These are phyloP conservation scores for Eimeria nieschulzi DNA, from an alignment of 169 alveolate species.

Conservation along the genomic window DNA sequence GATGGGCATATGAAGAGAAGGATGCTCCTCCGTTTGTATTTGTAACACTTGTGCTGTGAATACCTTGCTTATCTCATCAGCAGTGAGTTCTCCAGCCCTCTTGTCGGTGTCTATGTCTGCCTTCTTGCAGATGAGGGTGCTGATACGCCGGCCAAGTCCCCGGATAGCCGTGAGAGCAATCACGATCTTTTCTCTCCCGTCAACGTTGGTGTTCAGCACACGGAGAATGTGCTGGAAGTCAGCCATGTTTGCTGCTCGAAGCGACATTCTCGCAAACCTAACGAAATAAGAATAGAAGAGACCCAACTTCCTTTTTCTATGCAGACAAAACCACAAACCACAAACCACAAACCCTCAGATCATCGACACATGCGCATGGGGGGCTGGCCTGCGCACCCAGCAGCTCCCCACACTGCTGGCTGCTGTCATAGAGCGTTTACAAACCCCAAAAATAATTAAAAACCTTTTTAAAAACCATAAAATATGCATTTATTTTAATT, in stretches of 20 bases:
- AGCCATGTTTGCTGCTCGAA: constrained; percentile 80
- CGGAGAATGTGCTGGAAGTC: constrained; percentile 98
- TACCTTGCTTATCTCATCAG: constrained; percentile 75
- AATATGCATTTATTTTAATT: too few relatives aligned
- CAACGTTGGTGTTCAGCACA: constrained; percentile 98
- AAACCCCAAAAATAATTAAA: too few relatives aligned
- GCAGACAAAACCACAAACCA: too few relatives aligned
- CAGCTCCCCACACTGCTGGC: too few relatives aligned
- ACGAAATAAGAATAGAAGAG: too few relatives aligned
- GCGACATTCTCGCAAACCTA: constrained; percentile 61
- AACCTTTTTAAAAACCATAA: too few relatives aligned
- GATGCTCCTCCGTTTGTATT: too few relatives aligned
- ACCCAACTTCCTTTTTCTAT: too few relatives aligned
- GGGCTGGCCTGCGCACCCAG: too few relatives aligned
- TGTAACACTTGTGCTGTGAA: not conserved
- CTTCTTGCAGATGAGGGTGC: constrained; percentile 96
- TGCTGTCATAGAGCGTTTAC: too few relatives aligned
- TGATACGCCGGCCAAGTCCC: constrained; percentile 99
- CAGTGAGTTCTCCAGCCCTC: constrained; percentile 85
- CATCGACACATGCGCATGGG: too few relatives aligned
- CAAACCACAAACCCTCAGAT: too few relatives aligned
- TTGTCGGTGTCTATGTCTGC: constrained; percentile 97
- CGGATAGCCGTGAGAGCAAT: constrained; percentile 95
- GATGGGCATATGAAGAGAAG: not conserved
- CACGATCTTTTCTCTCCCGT: constrained; percentile 97